phyloP scores from a whole-genome alignment of 192 early-diverging fungal species.

The Coemansia sp. region DNA sequence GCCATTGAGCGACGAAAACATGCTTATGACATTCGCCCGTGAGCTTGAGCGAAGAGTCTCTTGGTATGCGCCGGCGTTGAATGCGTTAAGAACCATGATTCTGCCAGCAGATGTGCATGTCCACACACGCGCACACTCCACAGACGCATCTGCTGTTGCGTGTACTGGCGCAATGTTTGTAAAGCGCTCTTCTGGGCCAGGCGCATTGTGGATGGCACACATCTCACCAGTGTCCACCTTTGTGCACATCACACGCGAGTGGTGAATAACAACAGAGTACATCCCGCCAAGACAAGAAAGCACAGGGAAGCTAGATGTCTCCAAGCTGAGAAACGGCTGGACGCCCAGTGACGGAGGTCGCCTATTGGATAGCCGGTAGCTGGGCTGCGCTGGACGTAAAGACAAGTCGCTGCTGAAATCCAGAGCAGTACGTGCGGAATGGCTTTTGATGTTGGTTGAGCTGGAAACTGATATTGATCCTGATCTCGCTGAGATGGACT shows the following conservation, averaged over 20 bases:
- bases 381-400: constrained; percentile 27
- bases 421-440: constrained; percentile 36
- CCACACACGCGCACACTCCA: constrained; percentile 40
- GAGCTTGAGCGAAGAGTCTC: constrained; percentile 26
- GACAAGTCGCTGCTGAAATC: constrained; percentile 34
- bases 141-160: constrained; percentile 17
- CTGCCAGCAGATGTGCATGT: constrained; percentile 36
- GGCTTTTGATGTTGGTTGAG: constrained; percentile 4
- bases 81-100: constrained; percentile 38
- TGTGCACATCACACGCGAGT: constrained; percentile 49
- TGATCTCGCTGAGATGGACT: background rate
- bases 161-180: constrained; percentile 42
- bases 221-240: constrained; percentile 49
- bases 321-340: constrained; percentile 38
- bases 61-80: constrained; percentile 19
- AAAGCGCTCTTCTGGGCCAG: constrained; percentile 53
- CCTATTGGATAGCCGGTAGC: constrained; percentile 30
- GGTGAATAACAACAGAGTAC: constrained; percentile 35
- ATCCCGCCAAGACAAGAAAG: constrained; percentile 43
- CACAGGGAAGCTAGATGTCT: constrained; percentile 14
- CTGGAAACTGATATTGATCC: constrained; percentile 12
- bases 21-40: constrained; percentile 12
- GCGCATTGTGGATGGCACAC: constrained; percentile 48
- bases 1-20: constrained; percentile 32
- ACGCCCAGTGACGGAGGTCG: constrained; percentile 40